Evolutionary conservation across 352 stramenopile genomes (phyloP), one percentile per base, ranked within the genome.

Genomic region (Phytophthora ohioensis): DNA sequence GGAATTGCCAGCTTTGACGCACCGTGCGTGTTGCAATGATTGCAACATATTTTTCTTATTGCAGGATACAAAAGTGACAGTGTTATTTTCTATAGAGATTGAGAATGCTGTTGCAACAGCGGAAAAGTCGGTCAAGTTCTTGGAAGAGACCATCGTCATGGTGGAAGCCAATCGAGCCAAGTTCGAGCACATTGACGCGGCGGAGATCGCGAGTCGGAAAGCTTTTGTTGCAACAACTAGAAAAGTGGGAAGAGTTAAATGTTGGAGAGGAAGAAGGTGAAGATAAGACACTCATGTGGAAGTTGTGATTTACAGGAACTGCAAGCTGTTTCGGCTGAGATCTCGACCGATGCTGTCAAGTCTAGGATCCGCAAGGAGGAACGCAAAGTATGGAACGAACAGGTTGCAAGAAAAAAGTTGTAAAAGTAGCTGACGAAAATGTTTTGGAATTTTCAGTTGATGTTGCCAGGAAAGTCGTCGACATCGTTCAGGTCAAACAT

Each of bases 71-170:
- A 8, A 54, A 55, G 10, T 64, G 21, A 35, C 27, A 21, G 15
- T n/a, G 15, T 41, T 5, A 41, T 57, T 46, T 51, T 17, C 5
- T 49, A n/a, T 47, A 93, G 87, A 93, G 71, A 88, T 94, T 48
- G 64, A 80, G 32, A 67, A 64, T 17, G 81, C 81, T 1, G 69
- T 95, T 27, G 60, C 65, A 1, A 76, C 82, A 5, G 84, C 87
- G 0, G 82, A 93, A 62, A 91, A 92, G 62, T 93, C 87, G 36
- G 56, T 93, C 59, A 88, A 90, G 63, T 95, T 95, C 59, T 57
- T 95, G 11, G 87, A 95, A 56, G 84, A 95, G 56, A 95, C 84
- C 6, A 92, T 95, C 64, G 84, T 90, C 55, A 90, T 89, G 75
- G 87, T 95, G 48, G 85, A 93, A 48, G 81, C 82, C 49, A 92